Percentiles rank a stretch among this genome's conserved stretches.
phyloP scores from a whole-genome alignment of 768 basidiomycete species.

The Agaricus sinodeliciosus region DNA sequence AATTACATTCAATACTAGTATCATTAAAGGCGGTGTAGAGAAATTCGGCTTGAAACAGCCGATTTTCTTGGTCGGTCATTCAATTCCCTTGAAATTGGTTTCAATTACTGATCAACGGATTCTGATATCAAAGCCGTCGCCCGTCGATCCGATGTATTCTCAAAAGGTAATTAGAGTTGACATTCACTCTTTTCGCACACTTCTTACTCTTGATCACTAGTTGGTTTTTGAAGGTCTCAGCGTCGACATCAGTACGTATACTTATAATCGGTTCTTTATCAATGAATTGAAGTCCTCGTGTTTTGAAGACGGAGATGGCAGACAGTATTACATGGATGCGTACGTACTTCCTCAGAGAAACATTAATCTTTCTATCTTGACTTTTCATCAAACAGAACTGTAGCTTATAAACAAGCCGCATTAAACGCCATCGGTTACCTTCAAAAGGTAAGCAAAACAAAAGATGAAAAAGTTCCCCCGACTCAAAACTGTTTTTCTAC shows the following conservation, averaged over 20 bases:
- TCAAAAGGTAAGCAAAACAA: constrained; percentile 40
- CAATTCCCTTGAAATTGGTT: neutral
- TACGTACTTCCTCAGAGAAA: constrained; percentile 22
- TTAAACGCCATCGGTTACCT: constrained; percentile 72
- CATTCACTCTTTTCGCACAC: too few relatives aligned
- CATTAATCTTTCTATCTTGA: neutral
- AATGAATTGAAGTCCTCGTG: neutral
- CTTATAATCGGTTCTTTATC: neutral
- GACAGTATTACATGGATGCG: constrained; percentile 76
- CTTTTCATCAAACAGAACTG: constrained; percentile 36
- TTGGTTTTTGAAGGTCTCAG: constrained; percentile 72
- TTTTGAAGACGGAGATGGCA: constrained; percentile 57
- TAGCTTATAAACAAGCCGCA: constrained; percentile 77
- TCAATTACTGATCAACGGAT: neutral
- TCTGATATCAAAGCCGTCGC: constrained; percentile 46
- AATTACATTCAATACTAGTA: constrained; percentile 63
- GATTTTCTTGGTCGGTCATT: constrained; percentile 53
- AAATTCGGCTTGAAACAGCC: constrained; percentile 71
- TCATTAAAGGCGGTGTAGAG: constrained; percentile 70
- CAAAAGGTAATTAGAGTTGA: constrained; percentile 37
- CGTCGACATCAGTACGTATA: constrained; percentile 51
- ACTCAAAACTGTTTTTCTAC: too few relatives aligned
- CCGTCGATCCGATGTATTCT: constrained; percentile 69
- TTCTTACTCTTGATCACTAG: constrained; percentile 20
- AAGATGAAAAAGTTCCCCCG: too few relatives aligned